Evolutionary conservation across 129 eudicot genomes (phyloP).

Genomic region (Artemisia argyi): DNA sequence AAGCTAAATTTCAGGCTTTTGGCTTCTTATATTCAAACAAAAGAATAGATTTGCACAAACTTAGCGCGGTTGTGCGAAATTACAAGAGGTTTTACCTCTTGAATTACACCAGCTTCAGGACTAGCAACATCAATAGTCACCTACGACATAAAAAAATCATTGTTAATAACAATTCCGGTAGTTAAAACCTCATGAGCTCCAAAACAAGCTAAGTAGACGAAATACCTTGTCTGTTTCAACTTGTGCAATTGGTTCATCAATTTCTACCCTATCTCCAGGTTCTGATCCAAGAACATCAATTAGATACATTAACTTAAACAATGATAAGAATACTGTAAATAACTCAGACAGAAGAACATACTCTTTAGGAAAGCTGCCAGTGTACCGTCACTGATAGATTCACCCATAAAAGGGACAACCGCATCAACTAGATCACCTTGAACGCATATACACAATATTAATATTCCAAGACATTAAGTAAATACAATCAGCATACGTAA

Average conservation of each 20-base stretch:
- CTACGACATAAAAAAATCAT: conserved; percentile 38
- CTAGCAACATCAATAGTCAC: conserved; percentile 93
- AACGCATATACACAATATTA: conserved; percentile 11
- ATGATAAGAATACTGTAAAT: neutral
- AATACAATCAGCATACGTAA: neutral
- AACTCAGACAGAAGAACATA: conserved; percentile 31
- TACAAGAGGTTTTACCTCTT: conserved; percentile 50
- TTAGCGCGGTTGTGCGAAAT: neutral
- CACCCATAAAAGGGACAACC: conserved; percentile 97
- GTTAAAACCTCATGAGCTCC: conserved; percentile 2
- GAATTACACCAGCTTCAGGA: conserved; percentile 92
- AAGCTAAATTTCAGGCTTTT: conserved; percentile 24
- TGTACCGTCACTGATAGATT: conserved; percentile 91
- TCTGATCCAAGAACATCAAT: conserved; percentile 44
- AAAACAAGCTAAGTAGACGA: neutral
- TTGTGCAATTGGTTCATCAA: conserved; percentile 97
- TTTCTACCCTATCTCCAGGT: conserved; percentile 92
- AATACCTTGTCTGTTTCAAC: conserved; percentile 91
- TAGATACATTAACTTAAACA: conserved; percentile 13
- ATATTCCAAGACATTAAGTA: neutral
- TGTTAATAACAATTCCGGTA: conserved; percentile 17
- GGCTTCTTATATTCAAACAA: too few relatives aligned
- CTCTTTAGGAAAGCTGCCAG: conserved; percentile 86
- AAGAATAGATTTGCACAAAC: too few relatives aligned
- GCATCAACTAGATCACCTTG: conserved; percentile 87